phyloP scores from a whole-genome alignment of 768 basidiomycete species.

The Floccularia luteovirens region DNA sequence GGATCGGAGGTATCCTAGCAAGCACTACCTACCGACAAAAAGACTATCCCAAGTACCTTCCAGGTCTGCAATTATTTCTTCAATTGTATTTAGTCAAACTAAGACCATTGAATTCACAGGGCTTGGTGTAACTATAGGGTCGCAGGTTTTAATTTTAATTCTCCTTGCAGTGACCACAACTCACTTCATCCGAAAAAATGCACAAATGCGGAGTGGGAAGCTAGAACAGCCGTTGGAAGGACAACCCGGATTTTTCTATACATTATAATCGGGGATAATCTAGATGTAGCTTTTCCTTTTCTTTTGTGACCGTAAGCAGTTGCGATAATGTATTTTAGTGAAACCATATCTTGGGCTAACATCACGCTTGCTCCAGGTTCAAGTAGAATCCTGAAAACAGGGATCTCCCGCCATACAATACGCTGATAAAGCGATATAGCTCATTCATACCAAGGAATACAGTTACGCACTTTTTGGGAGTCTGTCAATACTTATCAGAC shows the following conservation, averaged over 20 bases:
- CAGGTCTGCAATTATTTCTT: slow-evolving; percentile 21
- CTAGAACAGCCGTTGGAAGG: slow-evolving; percentile 23
- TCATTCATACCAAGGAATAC: too few relatives aligned
- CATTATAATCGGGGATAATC: too few relatives aligned
- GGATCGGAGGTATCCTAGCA: slow-evolving; percentile 35
- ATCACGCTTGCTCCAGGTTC: too few relatives aligned
- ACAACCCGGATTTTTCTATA: slow-evolving; percentile 28
- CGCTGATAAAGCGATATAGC: too few relatives aligned
- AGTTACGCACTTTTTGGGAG: too few relatives aligned
- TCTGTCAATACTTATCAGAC: too few relatives aligned
- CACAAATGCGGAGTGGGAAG: slow-evolving; percentile 23
- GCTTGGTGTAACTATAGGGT: slow-evolving; percentile 30
- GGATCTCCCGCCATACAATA: too few relatives aligned
- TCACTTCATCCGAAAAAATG: slow-evolving; percentile 29
- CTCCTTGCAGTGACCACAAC: slow-evolving; percentile 23
- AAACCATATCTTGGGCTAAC: too few relatives aligned
- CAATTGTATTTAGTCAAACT: background rate
- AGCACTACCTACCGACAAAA: slow-evolving; percentile 31
- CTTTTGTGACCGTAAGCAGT: too few relatives aligned
- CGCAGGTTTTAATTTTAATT: slow-evolving; percentile 29
- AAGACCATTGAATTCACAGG: slow-evolving; percentile 13
- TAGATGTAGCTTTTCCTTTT: too few relatives aligned
- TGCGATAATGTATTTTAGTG: too few relatives aligned
- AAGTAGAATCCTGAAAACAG: too few relatives aligned
- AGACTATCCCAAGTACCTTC: slow-evolving; percentile 35